phyloP scores from a whole-genome alignment of 2,329 filamentous ascomycete species.

The Fusarium sp. region DNA sequence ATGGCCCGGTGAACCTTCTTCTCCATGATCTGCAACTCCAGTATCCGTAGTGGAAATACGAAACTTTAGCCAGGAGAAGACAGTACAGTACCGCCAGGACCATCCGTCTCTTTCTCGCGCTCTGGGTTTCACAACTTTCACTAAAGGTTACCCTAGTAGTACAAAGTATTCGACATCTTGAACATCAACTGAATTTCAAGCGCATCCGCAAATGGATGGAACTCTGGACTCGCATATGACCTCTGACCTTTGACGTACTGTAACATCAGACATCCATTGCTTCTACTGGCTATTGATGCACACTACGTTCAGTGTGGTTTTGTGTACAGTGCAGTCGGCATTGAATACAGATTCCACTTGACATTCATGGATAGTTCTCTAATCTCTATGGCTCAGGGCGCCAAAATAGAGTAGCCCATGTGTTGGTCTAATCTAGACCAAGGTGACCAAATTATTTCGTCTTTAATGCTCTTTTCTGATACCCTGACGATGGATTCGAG shows the following conservation, averaged over 20 bases:
- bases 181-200: not conserved
- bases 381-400: not conserved
- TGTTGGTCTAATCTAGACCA: not conserved
- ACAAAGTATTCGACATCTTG: conserved; percentile 4
- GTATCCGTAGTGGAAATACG: not conserved
- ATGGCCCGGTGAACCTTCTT: conserved; percentile 32
- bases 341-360: not conserved
- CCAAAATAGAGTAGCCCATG: not conserved
- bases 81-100: conserved; percentile 10
- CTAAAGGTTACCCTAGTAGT: not conserved
- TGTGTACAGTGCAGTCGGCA: conserved; percentile 1
- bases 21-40: conserved; percentile 31
- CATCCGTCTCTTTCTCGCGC: conserved; percentile 17
- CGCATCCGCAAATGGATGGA: not conserved
- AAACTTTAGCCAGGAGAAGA: not conserved
- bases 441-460: not conserved
- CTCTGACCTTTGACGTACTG: conserved; percentile 1
- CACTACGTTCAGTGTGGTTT: not conserved
- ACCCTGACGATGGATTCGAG: not conserved
- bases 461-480: not conserved
- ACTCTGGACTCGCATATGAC: not conserved
- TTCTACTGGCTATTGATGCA: conserved; percentile 1
- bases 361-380: not conserved
- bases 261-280: not conserved
- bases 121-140: conserved; percentile 21